Evolutionary conservation across 257 asterid species (phyloP), one percentile per base, ranked within the genome.

Genomic region (Penstemon barbatus): DNA sequence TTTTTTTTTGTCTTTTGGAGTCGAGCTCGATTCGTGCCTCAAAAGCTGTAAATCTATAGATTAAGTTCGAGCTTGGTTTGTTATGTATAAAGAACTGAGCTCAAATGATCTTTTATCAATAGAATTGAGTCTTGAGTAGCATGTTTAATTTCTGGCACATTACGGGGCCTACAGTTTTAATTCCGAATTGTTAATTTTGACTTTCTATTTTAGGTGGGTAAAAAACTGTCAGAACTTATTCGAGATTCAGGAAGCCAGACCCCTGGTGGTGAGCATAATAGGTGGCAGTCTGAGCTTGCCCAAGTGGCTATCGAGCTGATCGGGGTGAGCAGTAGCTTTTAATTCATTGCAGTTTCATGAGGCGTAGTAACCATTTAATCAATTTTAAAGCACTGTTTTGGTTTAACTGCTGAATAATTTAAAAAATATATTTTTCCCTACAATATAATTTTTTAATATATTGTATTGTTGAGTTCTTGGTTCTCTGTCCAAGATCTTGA

Each of bases 211-310:
- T 68, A 93, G 99, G 97, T 94, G 54, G 97, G 96, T n/a, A 86
- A 85, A 75, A 89, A 87, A 71, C 85, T 94, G 25, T 87, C 99
- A 37, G 99, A 94, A 80, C 97, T 91, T 68, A 94, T 94, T 74
- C 96, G 99, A 61, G 99, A 94, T 84, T 84, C 88, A 48, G 99
- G 99, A 56, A 81, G 85, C 71, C 97, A 87, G 83, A 82, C 96
- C 37, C 77, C 88, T 49, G 86, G 93, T 63, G 83, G 87, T 67
- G 97, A 94, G 81, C 95, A 87, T 77, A 89, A 86, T 69, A 84
- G 96, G 84, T 94, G 99, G 99, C 97, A 87, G 75, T 37, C 89
- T 13, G 99, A 94, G 83, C 98, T 94, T 64, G 80, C 86, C 25
- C 97, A 91, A 82, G 99, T 89, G 82, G 77, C 97, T 54, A 83